Base-by-base conservation (phyloP, 331 rosid species). In the Arachis monticola region DNA sequence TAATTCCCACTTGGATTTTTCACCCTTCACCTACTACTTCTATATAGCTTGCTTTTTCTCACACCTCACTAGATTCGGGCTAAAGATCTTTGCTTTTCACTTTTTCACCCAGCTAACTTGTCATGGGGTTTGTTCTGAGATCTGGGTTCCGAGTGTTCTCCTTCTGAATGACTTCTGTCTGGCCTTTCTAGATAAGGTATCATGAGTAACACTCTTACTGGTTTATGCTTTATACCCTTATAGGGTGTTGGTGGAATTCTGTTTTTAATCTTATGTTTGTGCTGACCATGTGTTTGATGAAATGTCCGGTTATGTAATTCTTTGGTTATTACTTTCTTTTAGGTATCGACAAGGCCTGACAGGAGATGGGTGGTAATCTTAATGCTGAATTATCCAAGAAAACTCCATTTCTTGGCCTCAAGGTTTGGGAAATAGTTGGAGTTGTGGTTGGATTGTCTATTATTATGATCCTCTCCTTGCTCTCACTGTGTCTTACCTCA, bases 351-450 rank as follows among this genome's bases (percentile, higher is more conserved):
- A 35, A 17, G 77, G 57, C 50, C 67, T 64, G 44, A 9, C 66
- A 70, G 35, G 64, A 74, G 64, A 92, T 92, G 97, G 90, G 89
- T 58, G 69, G 82, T 14, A 70, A 77, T 85, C 92, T 92, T 47
- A 83, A 80, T 44, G 85, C 87, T 32, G 90, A 86, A 73, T 80
- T 93, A 52, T 89, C 92, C 67, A 88, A 88, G 96, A 81, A 80
- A 80, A 86, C 92, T 72, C 76, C 81, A 40, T 53, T 91, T 64
- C 73, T 88, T 52, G 85, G 83, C 75, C 87, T 93, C 10, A 87
- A 90, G 85, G 96, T 87, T 78, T 93, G 97, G 97, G 90, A 90
- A 80, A 76, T 93, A 60, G 83, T 90, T 73, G 98, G 95, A 65
- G 87, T 88, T 82, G 87, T 79, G 32, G 97, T 90, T 70, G 98